phyloP scores from a whole-genome alignment of 2,329 filamentous ascomycete species.

The Ceratocystis albifundus region DNA sequence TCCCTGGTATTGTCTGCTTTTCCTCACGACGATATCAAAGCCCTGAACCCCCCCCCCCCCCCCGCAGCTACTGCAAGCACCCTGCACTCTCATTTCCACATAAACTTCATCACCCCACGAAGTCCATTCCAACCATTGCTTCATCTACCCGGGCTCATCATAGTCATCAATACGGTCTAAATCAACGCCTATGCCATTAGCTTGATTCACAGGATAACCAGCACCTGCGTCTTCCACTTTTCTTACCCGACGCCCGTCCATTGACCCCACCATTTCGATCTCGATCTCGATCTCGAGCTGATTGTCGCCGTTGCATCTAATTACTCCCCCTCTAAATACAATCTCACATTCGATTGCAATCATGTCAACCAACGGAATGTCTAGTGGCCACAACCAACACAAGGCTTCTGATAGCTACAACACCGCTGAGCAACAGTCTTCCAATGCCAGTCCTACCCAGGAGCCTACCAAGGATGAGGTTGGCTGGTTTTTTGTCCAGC shows the following conservation, averaged over 20 bases:
- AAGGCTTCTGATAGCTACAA: constrained; percentile 28
- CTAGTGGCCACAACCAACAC: constrained; percentile 37
- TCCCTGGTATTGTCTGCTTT: not conserved
- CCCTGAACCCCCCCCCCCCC: constrained; percentile 19
- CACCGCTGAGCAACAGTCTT: constrained; percentile 26
- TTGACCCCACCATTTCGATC: not conserved
- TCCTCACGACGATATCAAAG: constrained; percentile 5
- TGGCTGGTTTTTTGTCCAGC: constrained; percentile 98
- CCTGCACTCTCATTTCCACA: constrained; percentile 14
- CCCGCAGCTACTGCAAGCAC: constrained; percentile 22
- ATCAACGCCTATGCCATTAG: constrained; percentile 9
- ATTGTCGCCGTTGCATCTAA: constrained; percentile 1
- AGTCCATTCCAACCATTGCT: constrained; percentile 13
- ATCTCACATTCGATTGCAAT: constrained; percentile 16
- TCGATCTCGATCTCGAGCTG: constrained; percentile 7
- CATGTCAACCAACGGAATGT: constrained; percentile 50
- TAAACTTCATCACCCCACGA: constrained; percentile 8
- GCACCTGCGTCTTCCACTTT: constrained; percentile 1
- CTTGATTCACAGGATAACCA: not conserved
- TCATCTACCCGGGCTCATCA: constrained; percentile 1
- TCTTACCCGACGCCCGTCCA: constrained; percentile 9
- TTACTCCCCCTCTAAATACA: not conserved
- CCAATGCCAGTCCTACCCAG: constrained; percentile 30
- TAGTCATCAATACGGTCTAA: constrained; percentile 5
- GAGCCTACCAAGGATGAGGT: constrained; percentile 76